These are phyloP conservation scores for Barbarea vulgaris DNA, from an alignment of 345 rosid genomes.

Conservation along the genomic window DNA sequence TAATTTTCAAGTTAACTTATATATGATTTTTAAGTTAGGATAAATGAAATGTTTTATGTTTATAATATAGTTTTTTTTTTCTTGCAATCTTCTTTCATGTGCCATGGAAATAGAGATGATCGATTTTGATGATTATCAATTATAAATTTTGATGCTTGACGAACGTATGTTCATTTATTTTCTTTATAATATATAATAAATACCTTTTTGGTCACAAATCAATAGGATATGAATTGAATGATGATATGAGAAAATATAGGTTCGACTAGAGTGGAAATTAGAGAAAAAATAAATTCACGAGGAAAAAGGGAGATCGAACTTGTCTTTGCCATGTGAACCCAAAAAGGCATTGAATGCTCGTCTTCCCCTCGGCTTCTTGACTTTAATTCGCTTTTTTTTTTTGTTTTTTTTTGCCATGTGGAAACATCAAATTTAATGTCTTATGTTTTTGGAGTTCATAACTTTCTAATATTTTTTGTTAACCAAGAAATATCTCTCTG, in stretches of 20 bases:
- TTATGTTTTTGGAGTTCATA: neutral
- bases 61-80: too few relatives aligned
- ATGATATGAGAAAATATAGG: constrained; percentile 24
- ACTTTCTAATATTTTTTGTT: too few relatives aligned
- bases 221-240: constrained; percentile 13
- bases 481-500: neutral
- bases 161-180: neutral
- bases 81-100: too few relatives aligned
- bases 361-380: neutral
- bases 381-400: neutral
- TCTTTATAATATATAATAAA: neutral
- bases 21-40: too few relatives aligned
- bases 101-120: too few relatives aligned
- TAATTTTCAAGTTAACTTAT: too few relatives aligned
- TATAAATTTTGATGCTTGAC: neutral
- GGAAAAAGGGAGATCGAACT: constrained; percentile 22
- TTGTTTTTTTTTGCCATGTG: neutral
- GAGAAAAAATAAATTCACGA: constrained; percentile 21
- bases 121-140: neutral
- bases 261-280: neutral
- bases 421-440: constrained; percentile 16
- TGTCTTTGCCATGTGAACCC: constrained; percentile 33
- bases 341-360: constrained; percentile 27
- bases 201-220: constrained; percentile 7
- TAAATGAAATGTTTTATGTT: too few relatives aligned